A percentile compares a stretch with the other conserved stretches of the same genome.
Conservation (phyloP, 2,329 filamentous ascomycete genomes). For the Beauveria varroae region DNA sequence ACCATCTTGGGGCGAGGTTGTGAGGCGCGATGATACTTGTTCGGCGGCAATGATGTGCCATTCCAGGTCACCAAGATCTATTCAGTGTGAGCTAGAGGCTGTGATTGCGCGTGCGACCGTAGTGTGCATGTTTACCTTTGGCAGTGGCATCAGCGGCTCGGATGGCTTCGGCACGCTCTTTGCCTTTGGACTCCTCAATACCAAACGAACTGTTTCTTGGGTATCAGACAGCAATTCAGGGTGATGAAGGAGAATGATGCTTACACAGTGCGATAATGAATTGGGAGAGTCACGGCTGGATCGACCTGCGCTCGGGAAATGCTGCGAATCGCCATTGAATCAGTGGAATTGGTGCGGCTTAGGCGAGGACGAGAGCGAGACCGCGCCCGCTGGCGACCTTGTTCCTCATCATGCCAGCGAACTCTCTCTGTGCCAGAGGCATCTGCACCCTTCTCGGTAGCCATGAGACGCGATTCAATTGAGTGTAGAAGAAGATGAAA, state of each 20-base stretch:
- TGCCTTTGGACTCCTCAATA: slow-evolving; percentile 47
- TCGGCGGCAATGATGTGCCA: slow-evolving; percentile 56
- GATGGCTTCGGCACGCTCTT: slow-evolving; percentile 29
- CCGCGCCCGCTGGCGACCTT: slow-evolving; percentile 16
- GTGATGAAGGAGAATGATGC: slow-evolving; percentile 11
- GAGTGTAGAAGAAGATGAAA: neutral
- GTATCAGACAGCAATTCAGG: slow-evolving; percentile 2
- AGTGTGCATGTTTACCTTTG: slow-evolving; percentile 27
- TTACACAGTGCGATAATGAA: slow-evolving; percentile 48
- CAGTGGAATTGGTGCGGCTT: slow-evolving; percentile 21
- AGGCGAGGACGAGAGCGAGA: slow-evolving; percentile 17
- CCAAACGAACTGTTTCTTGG: slow-evolving; percentile 38
- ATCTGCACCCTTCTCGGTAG: slow-evolving; percentile 9
- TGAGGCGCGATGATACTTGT: slow-evolving; percentile 53
- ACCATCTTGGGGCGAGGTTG: slow-evolving; percentile 47
- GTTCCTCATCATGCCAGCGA: slow-evolving; percentile 32
- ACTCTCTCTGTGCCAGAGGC: slow-evolving; percentile 21
- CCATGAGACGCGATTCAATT: neutral
- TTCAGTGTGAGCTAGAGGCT: neutral
- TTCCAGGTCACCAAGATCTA: slow-evolving; percentile 55
- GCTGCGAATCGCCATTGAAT: slow-evolving; percentile 35
- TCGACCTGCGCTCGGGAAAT: slow-evolving; percentile 23
- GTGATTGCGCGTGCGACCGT: neutral
- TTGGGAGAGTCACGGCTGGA: slow-evolving; percentile 32
- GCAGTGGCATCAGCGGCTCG: slow-evolving; percentile 37